A percentile compares a stretch with the other conserved stretches of the same genome.
Conservation (phyloP, 2,329 filamentous ascomycete species). For the Pyrenophora seminiperda region DNA sequence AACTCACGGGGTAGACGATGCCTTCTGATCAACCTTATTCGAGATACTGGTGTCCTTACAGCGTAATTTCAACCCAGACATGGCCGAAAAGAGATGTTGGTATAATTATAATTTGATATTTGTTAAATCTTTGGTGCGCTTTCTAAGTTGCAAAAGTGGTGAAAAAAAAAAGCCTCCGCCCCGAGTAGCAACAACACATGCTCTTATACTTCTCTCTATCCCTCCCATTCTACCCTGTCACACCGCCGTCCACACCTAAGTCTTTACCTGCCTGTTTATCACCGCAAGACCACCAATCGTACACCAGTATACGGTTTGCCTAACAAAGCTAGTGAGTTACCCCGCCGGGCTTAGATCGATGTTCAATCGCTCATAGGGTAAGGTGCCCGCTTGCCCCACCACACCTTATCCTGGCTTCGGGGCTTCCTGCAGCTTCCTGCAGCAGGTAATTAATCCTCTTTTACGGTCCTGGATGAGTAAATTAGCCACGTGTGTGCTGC, state of each 20-base stretch:
- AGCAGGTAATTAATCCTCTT: neutral
- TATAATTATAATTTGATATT: no score
- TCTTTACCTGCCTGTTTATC: neutral
- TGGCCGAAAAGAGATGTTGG: no score
- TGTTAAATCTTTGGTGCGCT: no score
- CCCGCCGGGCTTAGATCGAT: neutral
- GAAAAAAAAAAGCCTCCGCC: no score
- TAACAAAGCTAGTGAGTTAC: constrained; percentile 5
- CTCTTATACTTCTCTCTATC: no score
- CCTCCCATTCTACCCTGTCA: neutral
- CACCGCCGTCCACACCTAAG: neutral
- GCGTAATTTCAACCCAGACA: no score
- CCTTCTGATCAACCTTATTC: no score
- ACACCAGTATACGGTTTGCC: neutral
- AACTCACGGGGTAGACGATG: no score
- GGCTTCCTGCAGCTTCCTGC: neutral
- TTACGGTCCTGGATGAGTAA: neutral
- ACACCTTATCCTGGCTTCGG: neutral
- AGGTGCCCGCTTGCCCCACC: neutral
- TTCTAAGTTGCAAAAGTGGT: no score
- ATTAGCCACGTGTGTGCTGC: neutral
- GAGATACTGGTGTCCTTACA: no score
- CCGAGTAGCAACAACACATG: no score
- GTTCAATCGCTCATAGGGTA: neutral
- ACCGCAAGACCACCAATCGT: neutral